Base-by-base conservation (phyloP, 257 asterid species). In the Hygrophila difformis region DNA sequence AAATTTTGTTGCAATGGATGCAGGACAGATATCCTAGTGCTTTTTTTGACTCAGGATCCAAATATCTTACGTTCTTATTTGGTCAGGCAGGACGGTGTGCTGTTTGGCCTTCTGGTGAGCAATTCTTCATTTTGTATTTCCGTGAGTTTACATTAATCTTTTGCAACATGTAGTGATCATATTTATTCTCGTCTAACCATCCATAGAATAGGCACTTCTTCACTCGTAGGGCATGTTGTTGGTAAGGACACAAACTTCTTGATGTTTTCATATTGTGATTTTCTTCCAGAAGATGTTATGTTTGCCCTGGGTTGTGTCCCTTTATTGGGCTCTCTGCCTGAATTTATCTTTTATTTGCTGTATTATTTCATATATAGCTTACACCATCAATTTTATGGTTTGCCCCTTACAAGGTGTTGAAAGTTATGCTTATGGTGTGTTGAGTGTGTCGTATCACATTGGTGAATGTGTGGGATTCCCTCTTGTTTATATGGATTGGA, bases 1-100 rank as follows among this genome's bases (percentile, higher is more conserved):
- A 5, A 33, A 5, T 5, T 33, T 5, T 4, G 12, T 33, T 33
- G 37, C 37, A 61, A 69, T 63, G 74, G 71, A 57, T 82, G 85
- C 92, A 89, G 98, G 88, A 82, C 93, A 79, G 94, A 85, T 69
- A 85, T 89, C 73, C 87, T 89, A 59, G 69, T 82, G 71, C 87
- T 75, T 60, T 77, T 75, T 62, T 73, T 82, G 78, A 79, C 75
- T 65, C 85, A 75, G 59, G 98, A 89, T 62, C 57, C 94, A 35
- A 82, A 69, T 62, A 81, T 89, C 36, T 62, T 89, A 66, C 96
- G 98, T 9, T 64, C 82, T 47, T 68, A 78, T 66, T 79, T 80
- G 19, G 59, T 70, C 58, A 75, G 75, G 62, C 88, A 68, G 60
- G 96, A 85, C 56, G 93, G 92, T 53, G 73, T 49, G 37, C 78